Evolutionary conservation across 495 filamentous ascomycete genomes (phyloP), one percentile per base, ranked within the genome.

Genomic region (Chaetomium tenue): DNA sequence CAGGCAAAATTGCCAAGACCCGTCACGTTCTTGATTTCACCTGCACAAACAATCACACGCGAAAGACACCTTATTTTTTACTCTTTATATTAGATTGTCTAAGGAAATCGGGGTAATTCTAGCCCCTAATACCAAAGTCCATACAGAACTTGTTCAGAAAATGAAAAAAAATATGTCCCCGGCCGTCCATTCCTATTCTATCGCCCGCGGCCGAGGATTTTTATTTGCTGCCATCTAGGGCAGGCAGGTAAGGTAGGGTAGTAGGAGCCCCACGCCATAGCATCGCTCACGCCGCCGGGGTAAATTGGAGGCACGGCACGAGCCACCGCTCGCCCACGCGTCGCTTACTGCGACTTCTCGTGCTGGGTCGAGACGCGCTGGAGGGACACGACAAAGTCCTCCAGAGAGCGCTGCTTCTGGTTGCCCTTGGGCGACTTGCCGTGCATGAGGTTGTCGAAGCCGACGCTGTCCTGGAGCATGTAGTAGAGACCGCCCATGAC

Each of bases 361-460:
- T 92, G 89, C 74, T 90, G 87, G 28, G 88, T 91, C 50, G 89
- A 91, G 64, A 91, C 88, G 77, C 91, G 89, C 81, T 93, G 90
- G 69, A 93, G 83, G 53, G 89, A 89, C 74, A 93, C 88, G 71
- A 91, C 82, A 67, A 96, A 93, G 76, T 96, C 92, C 79, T 96
- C 92, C 64, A 91, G 77, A 2, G 84, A 87, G 61, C 89, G 81
- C 79, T 93, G 87, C 78, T 88, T 89, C 66, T 83, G 80, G 74
- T 84, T 87, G 75, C 87, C 87, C 79, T 89, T 89, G 56, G 85
- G 86, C 62, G 85, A 86, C 81, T 91, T 91, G 73, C 91, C 90
- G 77, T 96, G 91, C 90, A 95, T 93, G 64, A 96, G 82, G 81
- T 93, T 91, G 78, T 96, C 90, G 76, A 96, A 95, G 52, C 85